Percentiles rank a stretch among this genome's conserved stretches.
phyloP scores from a whole-genome alignment of 2,329 filamentous ascomycete genomes.

The Cytospora piceicola region DNA sequence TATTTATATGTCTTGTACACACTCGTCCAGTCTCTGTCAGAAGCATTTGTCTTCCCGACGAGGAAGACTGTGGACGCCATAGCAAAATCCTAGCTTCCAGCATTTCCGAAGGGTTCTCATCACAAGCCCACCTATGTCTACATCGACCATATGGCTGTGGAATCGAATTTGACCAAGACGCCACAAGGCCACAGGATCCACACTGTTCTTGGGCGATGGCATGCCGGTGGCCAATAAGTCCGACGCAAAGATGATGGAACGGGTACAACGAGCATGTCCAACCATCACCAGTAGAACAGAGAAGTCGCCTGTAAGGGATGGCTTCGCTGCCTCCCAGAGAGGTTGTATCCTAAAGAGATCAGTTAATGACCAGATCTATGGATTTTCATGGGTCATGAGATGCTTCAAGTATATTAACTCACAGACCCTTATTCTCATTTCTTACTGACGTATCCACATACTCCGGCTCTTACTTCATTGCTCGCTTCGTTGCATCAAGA shows the following conservation, averaged over 20 bases:
- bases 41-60: neutral
- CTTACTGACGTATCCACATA: neutral
- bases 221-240: neutral
- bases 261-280: neutral
- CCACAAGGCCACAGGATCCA: neutral
- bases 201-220: neutral
- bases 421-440: neutral
- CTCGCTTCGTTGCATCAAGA: neutral
- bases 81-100: neutral
- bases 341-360: neutral
- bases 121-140: neutral
- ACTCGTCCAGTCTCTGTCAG: neutral
- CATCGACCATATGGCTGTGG: neutral
- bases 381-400: neutral
- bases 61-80: neutral
- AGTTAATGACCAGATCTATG: neutral
- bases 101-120: neutral
- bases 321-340: neutral
- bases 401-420: neutral
- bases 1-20: neutral
- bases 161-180: neutral
- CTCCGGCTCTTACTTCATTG: neutral
- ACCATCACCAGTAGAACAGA: neutral
- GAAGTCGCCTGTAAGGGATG: neutral
- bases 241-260: neutral